phyloP scores from a whole-genome alignment of 1,139 yeast genomes.

The Taphrina betulina region DNA sequence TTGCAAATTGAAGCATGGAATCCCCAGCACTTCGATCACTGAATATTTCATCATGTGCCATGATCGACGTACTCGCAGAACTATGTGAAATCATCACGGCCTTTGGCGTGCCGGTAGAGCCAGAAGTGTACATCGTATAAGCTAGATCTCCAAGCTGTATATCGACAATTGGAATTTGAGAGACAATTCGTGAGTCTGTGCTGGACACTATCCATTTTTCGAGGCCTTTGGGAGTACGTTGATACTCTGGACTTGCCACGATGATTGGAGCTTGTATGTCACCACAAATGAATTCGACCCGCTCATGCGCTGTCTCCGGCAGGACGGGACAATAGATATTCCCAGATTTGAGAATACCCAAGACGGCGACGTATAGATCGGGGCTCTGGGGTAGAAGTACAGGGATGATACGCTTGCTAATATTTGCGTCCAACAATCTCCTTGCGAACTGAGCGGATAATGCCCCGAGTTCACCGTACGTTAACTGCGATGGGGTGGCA shows the following conservation, averaged over 20 bases:
- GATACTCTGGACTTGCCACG: slow-evolving; percentile 15
- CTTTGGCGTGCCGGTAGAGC: slow-evolving; percentile 40
- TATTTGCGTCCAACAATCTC: not conserved
- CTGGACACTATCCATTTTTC: not conserved
- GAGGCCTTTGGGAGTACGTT: not conserved
- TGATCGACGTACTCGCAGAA: slow-evolving; percentile 37
- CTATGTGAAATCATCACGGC: slow-evolving; percentile 38
- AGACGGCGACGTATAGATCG: slow-evolving; percentile 37
- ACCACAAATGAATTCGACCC: slow-evolving; percentile 36
- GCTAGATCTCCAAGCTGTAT: slow-evolving; percentile 29
- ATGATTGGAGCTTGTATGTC: slow-evolving; percentile 37
- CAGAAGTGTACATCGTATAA: slow-evolving; percentile 39
- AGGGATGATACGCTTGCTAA: slow-evolving; percentile 34
- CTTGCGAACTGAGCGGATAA: slow-evolving; percentile 15
- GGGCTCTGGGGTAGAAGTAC: slow-evolving; percentile 37
- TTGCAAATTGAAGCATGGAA: slow-evolving; percentile 39
- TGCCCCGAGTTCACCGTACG: slow-evolving; percentile 3
- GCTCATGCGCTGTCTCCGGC: slow-evolving; percentile 35
- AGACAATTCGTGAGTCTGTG: no score
- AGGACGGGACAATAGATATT: slow-evolving; percentile 39
- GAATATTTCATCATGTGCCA: slow-evolving; percentile 36
- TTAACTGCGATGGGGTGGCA: not conserved
- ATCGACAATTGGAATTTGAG: not conserved
- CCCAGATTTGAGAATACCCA: slow-evolving; percentile 39
- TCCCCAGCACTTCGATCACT: slow-evolving; percentile 2